These are phyloP conservation scores for Melocanna baccifera DNA, from an alignment of 176 grass and related monocot genomes.

Conservation along the genomic window DNA sequence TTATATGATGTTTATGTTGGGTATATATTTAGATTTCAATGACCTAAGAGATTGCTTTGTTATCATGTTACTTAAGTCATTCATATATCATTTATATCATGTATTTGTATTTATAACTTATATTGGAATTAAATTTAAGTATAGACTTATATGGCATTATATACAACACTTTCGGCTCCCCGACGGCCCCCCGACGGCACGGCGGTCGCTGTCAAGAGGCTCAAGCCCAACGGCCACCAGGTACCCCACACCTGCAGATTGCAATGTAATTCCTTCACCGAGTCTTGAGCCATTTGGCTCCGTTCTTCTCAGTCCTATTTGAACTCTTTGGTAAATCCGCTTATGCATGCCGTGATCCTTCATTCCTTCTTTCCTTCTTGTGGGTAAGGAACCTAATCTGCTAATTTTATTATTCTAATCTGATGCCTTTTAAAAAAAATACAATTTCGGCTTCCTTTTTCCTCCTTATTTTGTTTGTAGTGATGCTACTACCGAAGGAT, in stretches of 20 bases:
- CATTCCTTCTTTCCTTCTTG: too few species aligned
- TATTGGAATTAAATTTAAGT: too few species aligned
- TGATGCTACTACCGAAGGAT: constrained; percentile 62
- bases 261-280: background rate
- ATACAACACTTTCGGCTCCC: constrained; percentile 42
- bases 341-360: constrained; percentile 70
- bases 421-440: background rate
- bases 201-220: constrained; percentile 61
- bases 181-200: constrained; percentile 20
- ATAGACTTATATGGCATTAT: too few species aligned
- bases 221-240: constrained; percentile 55
- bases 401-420: background rate
- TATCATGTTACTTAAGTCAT: too few species aligned
- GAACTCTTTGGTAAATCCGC: constrained; percentile 87
- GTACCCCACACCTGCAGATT: constrained; percentile 2
- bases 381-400: constrained; percentile 43
- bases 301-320: constrained; percentile 81
- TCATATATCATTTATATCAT: too few species aligned
- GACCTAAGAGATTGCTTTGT: too few species aligned
- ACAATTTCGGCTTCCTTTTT: background rate
- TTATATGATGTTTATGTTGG: too few species aligned
- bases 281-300: background rate
- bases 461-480: constrained; percentile 22
- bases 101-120: too few species aligned
- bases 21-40: too few species aligned